phyloP scores from a whole-genome alignment of 139 green algal genomes.

The Chlorokybus atmophyticus region DNA sequence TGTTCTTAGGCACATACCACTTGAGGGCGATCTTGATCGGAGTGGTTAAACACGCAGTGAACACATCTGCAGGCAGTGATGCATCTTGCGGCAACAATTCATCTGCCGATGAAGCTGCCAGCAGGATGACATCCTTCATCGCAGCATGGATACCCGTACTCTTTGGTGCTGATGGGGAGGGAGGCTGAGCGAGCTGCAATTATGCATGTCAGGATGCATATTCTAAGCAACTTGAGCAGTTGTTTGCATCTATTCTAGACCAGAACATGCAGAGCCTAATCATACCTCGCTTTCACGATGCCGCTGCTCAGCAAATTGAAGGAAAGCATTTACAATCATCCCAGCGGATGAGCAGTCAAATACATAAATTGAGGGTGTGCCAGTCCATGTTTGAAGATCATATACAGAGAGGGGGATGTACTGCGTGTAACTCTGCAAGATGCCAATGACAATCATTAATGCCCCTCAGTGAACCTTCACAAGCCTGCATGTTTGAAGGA shows the following conservation, averaged over 20 bases:
- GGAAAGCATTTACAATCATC: slow-evolving; percentile 75
- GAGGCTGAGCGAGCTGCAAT: no score
- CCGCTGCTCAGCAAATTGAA: slow-evolving; percentile 38
- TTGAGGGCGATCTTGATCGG: slow-evolving; percentile 90
- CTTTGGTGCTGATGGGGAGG: background rate
- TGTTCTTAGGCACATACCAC: slow-evolving; percentile 58
- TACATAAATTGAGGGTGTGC: slow-evolving; percentile 87
- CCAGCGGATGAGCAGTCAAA: slow-evolving; percentile 91
- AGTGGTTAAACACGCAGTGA: slow-evolving; percentile 95
- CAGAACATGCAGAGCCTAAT: no score
- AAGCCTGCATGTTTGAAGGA: no score
- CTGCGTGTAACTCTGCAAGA: slow-evolving; percentile 78
- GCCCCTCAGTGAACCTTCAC: no score
- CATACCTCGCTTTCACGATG: slow-evolving; percentile 11
- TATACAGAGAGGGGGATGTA: slow-evolving; percentile 98
- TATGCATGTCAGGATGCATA: no score
- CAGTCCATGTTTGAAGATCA: slow-evolving; percentile 86
- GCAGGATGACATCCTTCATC: slow-evolving; percentile 71
- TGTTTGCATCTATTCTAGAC: no score
- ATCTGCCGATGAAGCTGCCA: slow-evolving; percentile 70
- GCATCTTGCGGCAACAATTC: slow-evolving; percentile 82
- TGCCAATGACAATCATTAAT: no score
- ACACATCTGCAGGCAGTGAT: slow-evolving; percentile 87
- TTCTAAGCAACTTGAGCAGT: no score
- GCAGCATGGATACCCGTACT: background rate